Conservation (phyloP, 2,329 filamentous ascomycete species). For the Cercospora janseana region DNA sequence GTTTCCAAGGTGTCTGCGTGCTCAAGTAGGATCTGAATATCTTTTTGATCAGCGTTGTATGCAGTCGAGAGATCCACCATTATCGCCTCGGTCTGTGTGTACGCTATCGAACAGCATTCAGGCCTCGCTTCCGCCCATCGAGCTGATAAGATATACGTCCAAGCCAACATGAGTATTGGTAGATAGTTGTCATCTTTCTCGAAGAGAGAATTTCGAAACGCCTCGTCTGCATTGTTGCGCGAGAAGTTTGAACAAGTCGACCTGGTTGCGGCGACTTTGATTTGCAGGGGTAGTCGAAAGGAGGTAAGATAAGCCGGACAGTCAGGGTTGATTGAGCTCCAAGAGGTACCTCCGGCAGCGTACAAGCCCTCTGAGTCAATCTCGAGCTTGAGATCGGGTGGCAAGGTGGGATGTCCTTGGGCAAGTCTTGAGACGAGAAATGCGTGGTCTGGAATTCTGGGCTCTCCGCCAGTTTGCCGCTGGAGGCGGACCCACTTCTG, state of each 20-base stretch:
- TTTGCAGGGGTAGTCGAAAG: neutral
- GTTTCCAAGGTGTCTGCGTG: neutral
- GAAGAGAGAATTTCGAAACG: neutral
- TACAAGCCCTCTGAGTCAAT: neutral
- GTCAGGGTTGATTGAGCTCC: neutral
- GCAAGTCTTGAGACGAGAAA: neutral
- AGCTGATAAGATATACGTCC: neutral
- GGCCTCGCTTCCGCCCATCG: neutral
- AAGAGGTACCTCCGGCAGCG: neutral
- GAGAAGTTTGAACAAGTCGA: neutral
- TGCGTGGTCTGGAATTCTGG: neutral
- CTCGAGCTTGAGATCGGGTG: neutral
- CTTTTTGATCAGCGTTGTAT: neutral
- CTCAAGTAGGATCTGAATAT: neutral
- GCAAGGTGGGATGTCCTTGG: neutral
- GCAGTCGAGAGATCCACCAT: neutral
- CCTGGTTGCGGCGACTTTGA: neutral
- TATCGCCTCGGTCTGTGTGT: neutral
- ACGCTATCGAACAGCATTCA: neutral
- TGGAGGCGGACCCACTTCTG: neutral
- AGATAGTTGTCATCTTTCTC: neutral
- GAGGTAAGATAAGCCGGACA: neutral
- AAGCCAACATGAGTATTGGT: neutral
- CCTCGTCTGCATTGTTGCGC: neutral
- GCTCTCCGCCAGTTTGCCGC: neutral